Evolutionary conservation across 2,329 filamentous ascomycete genomes (phyloP), one percentile per base, ranked within the genome.

Genomic region (Penicillium sp.): DNA sequence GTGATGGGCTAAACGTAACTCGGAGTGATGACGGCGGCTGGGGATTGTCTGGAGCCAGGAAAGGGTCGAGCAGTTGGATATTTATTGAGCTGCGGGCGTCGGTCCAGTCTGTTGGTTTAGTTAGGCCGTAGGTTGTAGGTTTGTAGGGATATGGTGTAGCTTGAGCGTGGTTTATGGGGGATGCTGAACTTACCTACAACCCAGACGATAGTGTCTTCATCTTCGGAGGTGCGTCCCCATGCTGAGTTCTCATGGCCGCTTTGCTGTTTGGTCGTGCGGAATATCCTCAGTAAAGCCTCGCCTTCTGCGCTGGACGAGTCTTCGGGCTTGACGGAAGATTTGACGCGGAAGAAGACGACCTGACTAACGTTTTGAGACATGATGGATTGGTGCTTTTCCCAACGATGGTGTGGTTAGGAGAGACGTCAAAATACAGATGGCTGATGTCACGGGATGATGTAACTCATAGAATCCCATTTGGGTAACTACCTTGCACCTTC

Each of bases 191-290:
- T 50, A 76, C 74, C 68, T 52, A 75, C 62, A 7, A 68, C 67
- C 72, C 73, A 76, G 28, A 74, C 68, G 17, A 76, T 52, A 3
- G 66, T 61, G 46, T 66, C 69, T 50, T 69, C 60, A 49, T 76
- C 73, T 50, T 76, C 74, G 16, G 64, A 50, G 14, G 70, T 65
- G 19, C 71, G 61, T 4, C 74, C 74, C 74, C 74, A 77, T 11
- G 64, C 63, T 0, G 73, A 75, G 28, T 58, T 58, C 10, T 67
- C 40, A 48, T 75, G 67, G 31, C 72, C 73, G 55, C 65, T 70
- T 52, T 74, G 69, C 8, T 67, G 59, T 56, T 71, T 69, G 1
- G 66, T 67, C 14, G 64, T 55, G 26, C 63, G 54, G 46, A 75
- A 66, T 19, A 69, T 49, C 5, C 63, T 44, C 16, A 70, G 53